These are phyloP conservation scores for Colletotrichum lupini DNA, from an alignment of 2,329 filamentous ascomycete genomes.

Conservation along the genomic window DNA sequence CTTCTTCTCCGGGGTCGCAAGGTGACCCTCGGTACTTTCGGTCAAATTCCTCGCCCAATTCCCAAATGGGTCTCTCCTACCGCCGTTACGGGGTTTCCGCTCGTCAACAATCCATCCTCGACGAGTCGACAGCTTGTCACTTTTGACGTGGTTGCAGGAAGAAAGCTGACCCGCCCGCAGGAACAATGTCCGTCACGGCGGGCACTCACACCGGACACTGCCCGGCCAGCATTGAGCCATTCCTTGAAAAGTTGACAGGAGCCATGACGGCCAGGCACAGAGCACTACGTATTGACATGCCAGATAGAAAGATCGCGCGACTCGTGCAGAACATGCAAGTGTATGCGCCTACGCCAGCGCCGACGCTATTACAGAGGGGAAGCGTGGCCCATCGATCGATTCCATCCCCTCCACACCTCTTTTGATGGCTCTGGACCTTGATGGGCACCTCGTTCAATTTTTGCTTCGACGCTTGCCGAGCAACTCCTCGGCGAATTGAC, in stretches of 20 bases:
- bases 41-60: conserved; percentile 28
- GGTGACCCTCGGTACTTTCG: conserved; percentile 25
- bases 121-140: too few species aligned
- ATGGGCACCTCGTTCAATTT: background rate
- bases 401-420: background rate
- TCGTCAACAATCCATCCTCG: too few species aligned
- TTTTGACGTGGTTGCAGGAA: conserved; percentile 5
- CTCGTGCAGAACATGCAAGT: conserved; percentile 29
- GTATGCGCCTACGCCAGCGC: conserved; percentile 18
- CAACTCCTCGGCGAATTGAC: background rate
- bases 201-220: background rate
- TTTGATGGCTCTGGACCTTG: background rate
- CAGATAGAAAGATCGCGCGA: background rate
- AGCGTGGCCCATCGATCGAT: background rate
- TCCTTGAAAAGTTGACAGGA: background rate
- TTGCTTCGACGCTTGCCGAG: background rate
- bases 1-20: conserved; percentile 11
- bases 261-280: background rate
- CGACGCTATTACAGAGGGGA: background rate
- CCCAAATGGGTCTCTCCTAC: background rate
- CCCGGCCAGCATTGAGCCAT: background rate
- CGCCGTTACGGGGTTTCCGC: background rate
- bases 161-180: conserved; percentile 11
- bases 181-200: background rate
- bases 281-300: too few species aligned